Conservation (phyloP, 768 basidiomycete species). For the Favolaschia claudopus region DNA sequence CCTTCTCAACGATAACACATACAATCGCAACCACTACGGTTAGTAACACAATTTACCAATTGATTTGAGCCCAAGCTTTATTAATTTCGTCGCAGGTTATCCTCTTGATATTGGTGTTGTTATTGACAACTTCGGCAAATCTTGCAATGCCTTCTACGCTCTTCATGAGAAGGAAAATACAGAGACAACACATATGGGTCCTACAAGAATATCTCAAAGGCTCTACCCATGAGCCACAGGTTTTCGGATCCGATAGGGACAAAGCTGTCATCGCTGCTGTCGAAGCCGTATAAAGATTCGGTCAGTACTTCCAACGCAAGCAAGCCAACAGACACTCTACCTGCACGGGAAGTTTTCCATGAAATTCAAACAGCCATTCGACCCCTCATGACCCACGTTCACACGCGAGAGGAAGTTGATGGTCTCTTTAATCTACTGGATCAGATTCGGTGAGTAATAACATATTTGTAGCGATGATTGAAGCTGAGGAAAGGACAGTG, state of each 20-base stretch:
- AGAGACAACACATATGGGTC: too few species aligned
- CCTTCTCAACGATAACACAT: constrained; percentile 11
- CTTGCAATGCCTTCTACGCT: too few species aligned
- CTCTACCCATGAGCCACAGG: too few species aligned
- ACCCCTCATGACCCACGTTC: not conserved
- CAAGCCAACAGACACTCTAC: not conserved
- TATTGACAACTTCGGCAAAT: constrained; percentile 12
- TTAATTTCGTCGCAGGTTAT: not conserved
- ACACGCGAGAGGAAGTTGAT: not conserved
- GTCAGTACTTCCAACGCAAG: too few species aligned
- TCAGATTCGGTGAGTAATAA: not conserved
- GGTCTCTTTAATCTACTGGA: not conserved
- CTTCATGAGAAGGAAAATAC: too few species aligned
- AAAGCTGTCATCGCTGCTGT: too few species aligned
- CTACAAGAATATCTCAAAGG: too few species aligned
- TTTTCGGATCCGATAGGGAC: too few species aligned
- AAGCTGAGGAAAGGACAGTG: not conserved
- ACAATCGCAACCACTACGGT: constrained; percentile 11
- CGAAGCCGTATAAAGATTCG: constrained; percentile 41
- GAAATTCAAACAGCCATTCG: not conserved
- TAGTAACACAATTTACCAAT: not conserved
- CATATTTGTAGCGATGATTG: not conserved
- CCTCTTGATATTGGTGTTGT: constrained; percentile 9
- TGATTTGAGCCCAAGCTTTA: not conserved
- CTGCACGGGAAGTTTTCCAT: not conserved